These are phyloP conservation scores for Kernera saxatilis DNA, from an alignment of 345 rosid species.

Conservation along the genomic window DNA sequence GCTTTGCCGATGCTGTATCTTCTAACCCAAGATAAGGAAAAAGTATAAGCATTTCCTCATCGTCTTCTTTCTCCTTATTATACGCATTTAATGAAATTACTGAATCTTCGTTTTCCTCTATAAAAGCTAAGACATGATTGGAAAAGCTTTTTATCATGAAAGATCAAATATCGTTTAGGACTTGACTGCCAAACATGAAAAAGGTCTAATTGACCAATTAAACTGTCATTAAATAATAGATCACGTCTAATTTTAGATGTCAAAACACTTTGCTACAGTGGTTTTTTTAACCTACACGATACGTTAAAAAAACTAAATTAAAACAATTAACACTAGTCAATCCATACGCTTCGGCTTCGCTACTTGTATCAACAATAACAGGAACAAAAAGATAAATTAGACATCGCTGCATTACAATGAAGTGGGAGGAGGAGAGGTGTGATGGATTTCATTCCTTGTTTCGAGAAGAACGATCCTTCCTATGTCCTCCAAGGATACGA, in stretches of 20 bases:
- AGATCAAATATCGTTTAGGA: no score
- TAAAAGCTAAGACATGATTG: no score
- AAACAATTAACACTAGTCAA: neutral
- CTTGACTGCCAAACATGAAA: no score
- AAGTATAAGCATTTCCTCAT: no score
- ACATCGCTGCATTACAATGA: neutral
- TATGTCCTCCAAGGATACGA: constrained; percentile 92
- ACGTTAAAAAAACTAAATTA: neutral
- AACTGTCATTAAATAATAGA: neutral
- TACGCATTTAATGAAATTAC: no score
- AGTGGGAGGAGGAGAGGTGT: neutral
- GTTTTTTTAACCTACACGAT: neutral
- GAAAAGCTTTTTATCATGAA: no score
- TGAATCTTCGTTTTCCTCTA: no score
- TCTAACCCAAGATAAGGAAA: neutral
- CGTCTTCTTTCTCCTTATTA: no score
- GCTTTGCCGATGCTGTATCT: neutral
- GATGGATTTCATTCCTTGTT: constrained; percentile 65
- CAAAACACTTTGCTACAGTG: neutral
- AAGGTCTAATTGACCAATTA: no score
- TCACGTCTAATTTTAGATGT: neutral
- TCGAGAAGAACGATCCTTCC: constrained; percentile 72
- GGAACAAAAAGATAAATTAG: neutral
- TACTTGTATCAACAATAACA: constrained; percentile 5
- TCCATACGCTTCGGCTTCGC: neutral